A percentile compares a stretch with the other conserved stretches of the same genome.
Evolutionary conservation across 805 yeast genomes (phyloP).

Genomic region (Kodamaea leandrae): DNA sequence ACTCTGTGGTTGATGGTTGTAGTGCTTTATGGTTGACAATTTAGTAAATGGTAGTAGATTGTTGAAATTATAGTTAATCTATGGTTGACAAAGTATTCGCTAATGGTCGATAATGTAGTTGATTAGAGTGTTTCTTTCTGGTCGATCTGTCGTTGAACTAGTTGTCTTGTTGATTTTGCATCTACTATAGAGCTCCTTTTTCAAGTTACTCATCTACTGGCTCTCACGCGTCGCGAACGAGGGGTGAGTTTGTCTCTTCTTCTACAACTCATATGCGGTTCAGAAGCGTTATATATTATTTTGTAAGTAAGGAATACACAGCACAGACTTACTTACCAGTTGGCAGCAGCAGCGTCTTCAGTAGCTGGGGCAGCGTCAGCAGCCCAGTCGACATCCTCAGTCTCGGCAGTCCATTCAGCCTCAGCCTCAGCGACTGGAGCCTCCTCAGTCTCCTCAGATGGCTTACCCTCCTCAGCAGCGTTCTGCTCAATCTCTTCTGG

Average conservation of each 20-base stretch:
- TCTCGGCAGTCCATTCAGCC: slow-evolving; percentile 55
- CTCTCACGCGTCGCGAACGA: slow-evolving; percentile 2
- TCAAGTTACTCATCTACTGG: background rate
- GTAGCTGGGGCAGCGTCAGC: slow-evolving; percentile 55
- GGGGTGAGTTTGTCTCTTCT: slow-evolving; percentile 1
- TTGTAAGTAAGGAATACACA: background rate
- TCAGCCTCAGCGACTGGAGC: slow-evolving; percentile 62
- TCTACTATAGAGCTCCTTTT: too few species aligned
- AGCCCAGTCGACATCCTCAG: slow-evolving; percentile 67
- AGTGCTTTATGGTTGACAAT: too few species aligned
- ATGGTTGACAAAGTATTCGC: too few species aligned
- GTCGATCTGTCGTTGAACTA: too few species aligned
- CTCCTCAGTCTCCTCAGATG: slow-evolving; percentile 54
- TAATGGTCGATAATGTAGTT: too few species aligned
- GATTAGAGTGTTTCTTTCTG: too few species aligned
- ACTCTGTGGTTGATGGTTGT: too few species aligned
- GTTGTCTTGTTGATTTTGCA: background rate
- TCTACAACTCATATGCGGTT: slow-evolving; percentile 2
- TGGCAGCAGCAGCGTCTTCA: slow-evolving; percentile 71
- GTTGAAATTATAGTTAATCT: background rate
- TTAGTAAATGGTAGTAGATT: too few species aligned
- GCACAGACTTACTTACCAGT: slow-evolving; percentile 38
- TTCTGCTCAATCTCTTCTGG: slow-evolving; percentile 97
- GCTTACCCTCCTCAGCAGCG: slow-evolving; percentile 54
- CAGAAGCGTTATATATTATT: slow-evolving; percentile 4